These are phyloP conservation scores for Blastocystis sp. DNA, from an alignment of 352 stramenopile species.

Conservation along the genomic window DNA sequence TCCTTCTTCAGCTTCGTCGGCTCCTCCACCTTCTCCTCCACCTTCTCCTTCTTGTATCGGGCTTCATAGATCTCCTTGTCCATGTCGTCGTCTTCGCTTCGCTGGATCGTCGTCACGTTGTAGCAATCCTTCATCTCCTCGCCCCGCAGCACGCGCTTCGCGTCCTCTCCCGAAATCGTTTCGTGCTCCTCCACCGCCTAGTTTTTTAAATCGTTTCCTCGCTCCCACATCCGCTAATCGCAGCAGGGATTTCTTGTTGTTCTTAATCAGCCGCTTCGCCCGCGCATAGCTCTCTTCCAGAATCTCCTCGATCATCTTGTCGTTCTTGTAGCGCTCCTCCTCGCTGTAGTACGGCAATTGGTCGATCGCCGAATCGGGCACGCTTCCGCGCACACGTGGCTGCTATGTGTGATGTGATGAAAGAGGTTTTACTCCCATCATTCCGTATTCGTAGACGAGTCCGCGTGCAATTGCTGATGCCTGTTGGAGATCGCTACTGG, in stretches of 20 bases:
- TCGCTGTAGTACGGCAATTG: slow-evolving; percentile 13
- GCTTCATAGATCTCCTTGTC: slow-evolving; percentile 14
- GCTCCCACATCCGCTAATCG: background rate
- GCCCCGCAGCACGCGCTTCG: slow-evolving; percentile 6
- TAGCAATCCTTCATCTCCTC: background rate
- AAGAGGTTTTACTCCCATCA: slow-evolving; percentile 73
- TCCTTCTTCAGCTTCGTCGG: background rate
- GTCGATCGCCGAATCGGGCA: background rate
- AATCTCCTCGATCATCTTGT: slow-evolving; percentile 15
- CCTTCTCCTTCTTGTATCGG: background rate
- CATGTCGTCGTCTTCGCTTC: background rate
- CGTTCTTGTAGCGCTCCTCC: background rate
- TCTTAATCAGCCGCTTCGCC: background rate
- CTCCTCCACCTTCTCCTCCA: background rate
- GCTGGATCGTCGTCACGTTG: slow-evolving; percentile 2
- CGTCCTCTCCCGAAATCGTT: slow-evolving; percentile 40
- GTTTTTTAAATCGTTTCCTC: too few relatives aligned
- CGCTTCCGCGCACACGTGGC: background rate
- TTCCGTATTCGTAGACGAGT: slow-evolving; percentile 98
- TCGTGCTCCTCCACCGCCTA: slow-evolving; percentile 55
- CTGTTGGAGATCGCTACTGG: slow-evolving; percentile 87
- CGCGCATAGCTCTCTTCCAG: slow-evolving; percentile 1
- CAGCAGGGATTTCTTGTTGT: slow-evolving; percentile 1
- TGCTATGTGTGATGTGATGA: background rate
- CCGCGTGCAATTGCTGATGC: slow-evolving; percentile 87